Evolutionary conservation across 2,329 filamentous ascomycete genomes (phyloP).

Genomic region (Arthrinium puccinioides): DNA sequence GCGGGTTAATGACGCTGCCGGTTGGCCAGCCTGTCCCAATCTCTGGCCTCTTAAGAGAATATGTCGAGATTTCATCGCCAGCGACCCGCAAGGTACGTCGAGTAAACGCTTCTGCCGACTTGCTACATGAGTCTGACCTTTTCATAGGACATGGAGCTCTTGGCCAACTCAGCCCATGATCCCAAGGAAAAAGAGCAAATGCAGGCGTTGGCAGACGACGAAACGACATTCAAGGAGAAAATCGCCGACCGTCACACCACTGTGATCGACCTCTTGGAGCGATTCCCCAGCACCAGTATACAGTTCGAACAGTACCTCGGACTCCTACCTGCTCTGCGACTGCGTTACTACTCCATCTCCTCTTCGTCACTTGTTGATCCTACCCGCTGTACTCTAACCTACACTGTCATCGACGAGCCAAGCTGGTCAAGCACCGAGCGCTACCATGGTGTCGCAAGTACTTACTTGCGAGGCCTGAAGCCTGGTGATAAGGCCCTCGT

Average conservation of each 20-base stretch:
- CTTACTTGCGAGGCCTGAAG: conserved; percentile 29
- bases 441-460: conserved; percentile 29
- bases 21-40: conserved; percentile 14
- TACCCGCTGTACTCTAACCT: conserved; percentile 42
- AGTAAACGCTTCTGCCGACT: too few species aligned
- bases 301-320: conserved; percentile 32
- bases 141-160: background rate
- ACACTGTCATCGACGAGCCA: conserved; percentile 40
- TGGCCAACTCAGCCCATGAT: conserved; percentile 5
- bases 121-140: conserved; percentile 3
- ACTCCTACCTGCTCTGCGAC: conserved; percentile 55
- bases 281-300: conserved; percentile 30
- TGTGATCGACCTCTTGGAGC: conserved; percentile 17
- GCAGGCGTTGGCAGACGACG: background rate
- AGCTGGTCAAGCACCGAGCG: conserved; percentile 19
- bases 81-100: conserved; percentile 12
- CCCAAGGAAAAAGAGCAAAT: conserved; percentile 6
- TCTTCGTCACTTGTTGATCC: conserved; percentile 43
- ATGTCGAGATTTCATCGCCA: conserved; percentile 12
- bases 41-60: conserved; percentile 14
- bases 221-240: conserved; percentile 24
- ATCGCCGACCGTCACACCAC: conserved; percentile 40
- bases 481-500: conserved; percentile 5
- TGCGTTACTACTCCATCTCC: conserved; percentile 53
- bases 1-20: conserved; percentile 32